Conservation (phyloP, 148 eudicot genomes). For the Heliosperma pusillum region DNA sequence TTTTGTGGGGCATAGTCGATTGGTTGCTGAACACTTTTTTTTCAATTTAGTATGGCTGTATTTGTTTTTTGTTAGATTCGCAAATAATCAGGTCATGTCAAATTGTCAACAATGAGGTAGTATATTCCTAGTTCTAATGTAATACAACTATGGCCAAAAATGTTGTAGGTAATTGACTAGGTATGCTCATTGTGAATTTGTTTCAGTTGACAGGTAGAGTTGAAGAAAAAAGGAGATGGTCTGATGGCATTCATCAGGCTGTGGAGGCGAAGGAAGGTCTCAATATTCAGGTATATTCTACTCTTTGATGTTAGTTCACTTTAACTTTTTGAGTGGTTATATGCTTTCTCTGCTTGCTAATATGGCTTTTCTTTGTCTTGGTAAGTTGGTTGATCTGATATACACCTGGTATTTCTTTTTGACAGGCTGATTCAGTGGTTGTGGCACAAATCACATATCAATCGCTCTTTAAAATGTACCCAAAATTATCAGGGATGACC, state of each 20-base stretch:
- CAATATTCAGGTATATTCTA: slow-evolving; percentile 58
- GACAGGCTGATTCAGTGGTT: slow-evolving; percentile 88
- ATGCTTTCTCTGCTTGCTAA: background rate
- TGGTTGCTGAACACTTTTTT: background rate
- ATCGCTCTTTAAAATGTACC: slow-evolving; percentile 91
- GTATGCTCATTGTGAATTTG: slow-evolving; percentile 14
- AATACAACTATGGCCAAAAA: background rate
- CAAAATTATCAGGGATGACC: slow-evolving; percentile 99
- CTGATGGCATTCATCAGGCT: slow-evolving; percentile 98
- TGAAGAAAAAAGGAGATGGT: slow-evolving; percentile 97
- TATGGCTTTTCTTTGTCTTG: background rate
- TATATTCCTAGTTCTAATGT: background rate
- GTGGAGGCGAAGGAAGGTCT: slow-evolving; percentile 98
- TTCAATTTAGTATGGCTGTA: background rate
- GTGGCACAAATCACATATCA: slow-evolving; percentile 99
- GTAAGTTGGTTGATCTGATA: slow-evolving; percentile 15
- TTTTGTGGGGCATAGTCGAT: background rate
- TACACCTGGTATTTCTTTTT: slow-evolving; percentile 15
- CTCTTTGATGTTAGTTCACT: background rate
- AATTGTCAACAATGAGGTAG: background rate
- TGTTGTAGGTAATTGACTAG: background rate
- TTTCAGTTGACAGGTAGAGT: slow-evolving; percentile 95
- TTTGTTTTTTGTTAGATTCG: no score
- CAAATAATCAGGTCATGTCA: no score
- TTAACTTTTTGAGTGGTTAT: background rate